A percentile compares a stretch with the other conserved stretches of the same genome.
Evolutionary conservation across 2,329 filamentous ascomycete genomes (phyloP).

Genomic region (Fusarium solani-melongenae): DNA sequence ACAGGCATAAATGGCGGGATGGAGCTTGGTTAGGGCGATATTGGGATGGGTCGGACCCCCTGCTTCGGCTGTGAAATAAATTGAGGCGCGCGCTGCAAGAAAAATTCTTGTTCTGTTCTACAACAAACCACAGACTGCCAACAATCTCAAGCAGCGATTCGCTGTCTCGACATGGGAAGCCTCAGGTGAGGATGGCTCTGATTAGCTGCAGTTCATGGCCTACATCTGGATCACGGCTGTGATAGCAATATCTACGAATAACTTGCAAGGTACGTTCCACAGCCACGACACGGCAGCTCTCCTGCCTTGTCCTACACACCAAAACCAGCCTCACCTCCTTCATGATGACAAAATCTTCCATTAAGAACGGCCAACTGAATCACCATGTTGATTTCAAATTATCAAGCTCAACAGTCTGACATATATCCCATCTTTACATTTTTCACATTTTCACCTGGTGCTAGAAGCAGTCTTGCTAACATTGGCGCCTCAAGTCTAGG

Average conservation of each 20-base stretch:
- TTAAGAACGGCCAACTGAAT: slow-evolving; percentile 77
- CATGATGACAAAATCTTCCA: slow-evolving; percentile 67
- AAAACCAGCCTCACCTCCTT: slow-evolving; percentile 9
- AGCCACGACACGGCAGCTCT: slow-evolving; percentile 23
- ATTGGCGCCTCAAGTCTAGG: slow-evolving; percentile 26
- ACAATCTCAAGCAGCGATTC: slow-evolving; percentile 4
- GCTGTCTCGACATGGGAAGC: background rate
- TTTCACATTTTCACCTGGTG: background rate
- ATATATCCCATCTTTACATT: slow-evolving; percentile 19
- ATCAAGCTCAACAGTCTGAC: slow-evolving; percentile 77
- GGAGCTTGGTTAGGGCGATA: slow-evolving; percentile 42
- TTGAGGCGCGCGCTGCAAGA: slow-evolving; percentile 5
- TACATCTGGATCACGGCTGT: background rate
- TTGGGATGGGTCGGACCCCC: slow-evolving; percentile 6
- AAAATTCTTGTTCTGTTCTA: slow-evolving; percentile 17
- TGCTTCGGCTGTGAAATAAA: slow-evolving; percentile 25
- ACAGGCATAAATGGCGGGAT: slow-evolving; percentile 44
- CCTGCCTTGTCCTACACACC: slow-evolving; percentile 22
- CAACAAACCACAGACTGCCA: slow-evolving; percentile 12
- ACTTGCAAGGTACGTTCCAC: slow-evolving; percentile 37
- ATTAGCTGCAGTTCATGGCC: background rate
- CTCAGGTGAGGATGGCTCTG: slow-evolving; percentile 15
- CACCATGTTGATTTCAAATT: slow-evolving; percentile 65
- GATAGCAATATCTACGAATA: background rate
- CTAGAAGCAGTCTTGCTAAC: slow-evolving; percentile 38